phyloP scores from a whole-genome alignment of 75 land plant genomes.

The Sequoia sempervirens region DNA sequence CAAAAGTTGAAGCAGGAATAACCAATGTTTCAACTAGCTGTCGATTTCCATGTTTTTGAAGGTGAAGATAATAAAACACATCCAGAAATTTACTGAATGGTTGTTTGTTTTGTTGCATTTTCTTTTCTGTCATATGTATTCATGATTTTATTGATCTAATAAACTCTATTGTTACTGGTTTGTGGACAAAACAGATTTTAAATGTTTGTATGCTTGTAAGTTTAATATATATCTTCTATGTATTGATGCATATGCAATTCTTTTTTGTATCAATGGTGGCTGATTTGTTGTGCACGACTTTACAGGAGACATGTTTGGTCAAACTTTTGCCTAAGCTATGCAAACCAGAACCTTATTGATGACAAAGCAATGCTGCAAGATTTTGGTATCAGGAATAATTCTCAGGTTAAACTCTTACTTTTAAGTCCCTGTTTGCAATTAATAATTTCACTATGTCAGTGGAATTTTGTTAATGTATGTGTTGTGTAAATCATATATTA shows the following conservation, averaged over 20 bases:
- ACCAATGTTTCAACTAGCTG: background rate
- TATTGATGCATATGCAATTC: background rate
- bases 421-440: constrained; percentile 2
- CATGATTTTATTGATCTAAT: background rate
- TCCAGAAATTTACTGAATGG: background rate
- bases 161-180: background rate
- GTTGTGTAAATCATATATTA: background rate
- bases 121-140: background rate
- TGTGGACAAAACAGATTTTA: background rate
- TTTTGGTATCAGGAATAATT: constrained; percentile 71
- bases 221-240: background rate
- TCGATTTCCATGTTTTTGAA: background rate
- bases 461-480: background rate
- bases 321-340: constrained; percentile 66
- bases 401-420: constrained; percentile 45
- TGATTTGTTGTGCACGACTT: constrained; percentile 3
- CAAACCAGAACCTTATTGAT: constrained; percentile 72
- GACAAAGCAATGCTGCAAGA: constrained; percentile 51
- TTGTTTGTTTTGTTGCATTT: background rate
- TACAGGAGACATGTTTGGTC: constrained; percentile 91
- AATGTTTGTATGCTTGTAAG: background rate
- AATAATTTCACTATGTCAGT: background rate
- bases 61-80: background rate
- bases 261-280: background rate
- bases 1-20: background rate